Evolutionary conservation across 1,284 basidiomycete species (phyloP), one percentile per base, ranked within the genome.

Genomic region (Melanopsichium pennsylvanicum): DNA sequence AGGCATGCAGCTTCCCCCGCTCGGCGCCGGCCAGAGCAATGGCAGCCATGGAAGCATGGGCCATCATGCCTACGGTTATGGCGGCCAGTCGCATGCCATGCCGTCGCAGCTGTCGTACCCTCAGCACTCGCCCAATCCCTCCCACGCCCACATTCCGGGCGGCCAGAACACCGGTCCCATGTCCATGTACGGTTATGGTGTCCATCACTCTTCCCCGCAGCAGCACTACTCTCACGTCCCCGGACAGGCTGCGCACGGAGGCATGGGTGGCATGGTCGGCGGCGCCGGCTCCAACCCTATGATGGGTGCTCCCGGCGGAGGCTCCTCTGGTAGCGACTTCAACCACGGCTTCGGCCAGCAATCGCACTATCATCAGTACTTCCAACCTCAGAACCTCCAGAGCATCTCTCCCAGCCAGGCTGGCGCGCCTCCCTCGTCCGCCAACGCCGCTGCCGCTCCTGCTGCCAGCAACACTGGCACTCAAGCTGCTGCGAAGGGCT

Each of bases 131-230:
- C 61, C 61, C 23, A 66, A 66, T 38, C 57, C 56, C 15, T 61
- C 67, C n/a, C 67, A 70, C 27, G 54, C 61, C 16, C 67, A 66
- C 39, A 45, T 70, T 41, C 41, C 61, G 18, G 57, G 57, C 39
- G 61, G 61, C 18, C 67, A 70, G 33, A 50, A 57, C 44, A 34
- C 67, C 35, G 67, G 66, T 9, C 50, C 47, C 22, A 70, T 70
- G 67, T 58, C 67, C 45, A 70, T 70, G 67, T 70, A 70, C 43
- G 67, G 57, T 50, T 70, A 70, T 39, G 56, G 60, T 33, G 60
- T 64, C 15, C 60, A 64, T 48, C 61, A 66, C 42, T 58, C 61
- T 8, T 66, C 61, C 27, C 67, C 67, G 7, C 66, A 70, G 48
- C 66, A 69, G 46, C 66, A 70, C 54, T 70, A 70, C 45, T 70